Evolutionary conservation across 2,329 filamentous ascomycete genomes (phyloP).

Genomic region (Botrytis galanthina): DNA sequence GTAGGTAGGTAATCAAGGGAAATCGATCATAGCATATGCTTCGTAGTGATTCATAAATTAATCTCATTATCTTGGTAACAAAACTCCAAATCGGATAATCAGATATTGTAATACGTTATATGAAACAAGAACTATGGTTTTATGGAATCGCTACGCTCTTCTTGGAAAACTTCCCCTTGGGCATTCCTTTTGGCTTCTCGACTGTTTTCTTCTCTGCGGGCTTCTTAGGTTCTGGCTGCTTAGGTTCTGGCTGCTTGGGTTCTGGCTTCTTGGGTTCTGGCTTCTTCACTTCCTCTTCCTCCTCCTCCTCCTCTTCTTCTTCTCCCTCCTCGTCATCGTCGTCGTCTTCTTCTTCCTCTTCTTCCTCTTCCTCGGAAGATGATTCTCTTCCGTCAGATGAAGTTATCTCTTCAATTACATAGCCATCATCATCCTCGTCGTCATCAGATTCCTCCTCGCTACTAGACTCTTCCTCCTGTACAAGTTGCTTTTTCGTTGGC

Average conservation of each 20-base stretch:
- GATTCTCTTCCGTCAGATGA: conserved; percentile 11
- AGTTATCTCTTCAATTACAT: conserved; percentile 17
- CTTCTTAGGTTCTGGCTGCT: conserved; percentile 1
- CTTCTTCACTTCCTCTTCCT: not conserved
- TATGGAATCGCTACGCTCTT: conserved; percentile 14
- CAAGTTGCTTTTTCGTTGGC: not conserved
- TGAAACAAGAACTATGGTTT: not conserved
- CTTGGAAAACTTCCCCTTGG: not conserved
- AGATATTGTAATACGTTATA: not conserved
- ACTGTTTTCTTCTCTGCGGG: not conserved
- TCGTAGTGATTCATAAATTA: not conserved
- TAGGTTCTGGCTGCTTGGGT: not conserved
- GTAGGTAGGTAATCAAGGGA: too few species aligned
- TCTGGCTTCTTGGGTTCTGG: conserved; percentile 3
- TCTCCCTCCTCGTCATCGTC: not conserved
- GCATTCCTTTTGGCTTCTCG: not conserved
- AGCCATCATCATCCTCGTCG: conserved; percentile 8
- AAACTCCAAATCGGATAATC: not conserved
- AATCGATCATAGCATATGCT: not conserved
- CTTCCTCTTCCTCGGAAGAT: not conserved
- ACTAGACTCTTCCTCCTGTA: conserved; percentile 10
- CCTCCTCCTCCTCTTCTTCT: not conserved
- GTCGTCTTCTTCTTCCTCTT: accelerated
- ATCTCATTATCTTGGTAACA: not conserved
- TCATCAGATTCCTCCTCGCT: conserved; percentile 12